Base-by-base conservation (phyloP, 1,284 basidiomycete genomes). In the Cryptococcus sp. region DNA sequence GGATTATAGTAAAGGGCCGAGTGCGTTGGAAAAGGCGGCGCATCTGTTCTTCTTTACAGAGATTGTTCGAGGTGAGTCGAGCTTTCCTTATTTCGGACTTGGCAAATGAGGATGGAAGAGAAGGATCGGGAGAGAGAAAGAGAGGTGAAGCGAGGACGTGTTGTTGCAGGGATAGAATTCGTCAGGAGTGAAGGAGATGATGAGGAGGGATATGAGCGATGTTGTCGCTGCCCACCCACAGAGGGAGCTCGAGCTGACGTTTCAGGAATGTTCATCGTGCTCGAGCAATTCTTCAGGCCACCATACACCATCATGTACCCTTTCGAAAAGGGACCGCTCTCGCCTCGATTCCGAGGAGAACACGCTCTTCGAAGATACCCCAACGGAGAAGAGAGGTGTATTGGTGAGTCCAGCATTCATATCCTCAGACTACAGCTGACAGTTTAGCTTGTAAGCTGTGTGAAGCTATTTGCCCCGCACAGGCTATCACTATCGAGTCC, bases 21-120 rank as follows among this genome's bases (percentile, higher is more conserved):
- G 84, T 67, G 89, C 93, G 31, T 77, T 97, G 45, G 90, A 97
- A 78, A 98, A 98, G 76, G 93, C 94, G 35, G 85, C 87, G 40
- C 87, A 94, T 72, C 70, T 97, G 44, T 97, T 98, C 80, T 97
- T 99, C 81, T 92, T 99, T 73, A 97, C 94, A 53, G 95, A 99
- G 76, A 97, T 98, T 63, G 76, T 94, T 59, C 80, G 94, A 78
- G 93, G 93, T 91, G 65, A 58, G 80, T 71, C n/a, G 16, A 40
- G 35, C 35, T 7, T 9, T 7, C 12, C 35, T 14, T 9, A 10
- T 11, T 21, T 7, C 9, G 10, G 19, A 9, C 35, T 37, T 37
- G 35, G 10, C 9, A 11, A 7, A 37, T 37, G 35, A 19, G 12
- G 14, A 37, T 37, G 9, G 9, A 18, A 18, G 7, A 18, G 35